Evolutionary conservation across 805 yeast genomes (phyloP), one percentile per base, ranked within the genome.

Genomic region (Schwanniomyces vanrijiae): DNA sequence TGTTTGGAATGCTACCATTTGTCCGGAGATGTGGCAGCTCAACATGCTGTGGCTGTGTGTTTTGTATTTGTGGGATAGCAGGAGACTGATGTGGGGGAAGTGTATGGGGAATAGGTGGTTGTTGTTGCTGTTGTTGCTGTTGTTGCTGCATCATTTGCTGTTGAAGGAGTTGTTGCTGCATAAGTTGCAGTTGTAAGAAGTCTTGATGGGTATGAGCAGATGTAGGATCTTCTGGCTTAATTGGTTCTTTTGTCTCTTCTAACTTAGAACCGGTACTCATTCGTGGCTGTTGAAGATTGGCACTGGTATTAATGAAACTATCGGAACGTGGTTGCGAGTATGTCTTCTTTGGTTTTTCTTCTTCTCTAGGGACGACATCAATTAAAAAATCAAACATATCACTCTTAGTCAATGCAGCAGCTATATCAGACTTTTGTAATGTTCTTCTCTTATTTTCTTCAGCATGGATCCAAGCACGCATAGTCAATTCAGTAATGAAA

Each of bases 391-490:
- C 99, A 75, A 92, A 95, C 96, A 94, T 92, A 64, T 94, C 99
- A 34, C 91, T 82, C 63, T 90, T 90, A 54, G 90, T 94, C 47
- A 95, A 73, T 1, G 99, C 99, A 14, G 94, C 94, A 2, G 97
- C 96, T 52, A 94, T 90, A 62, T 94, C 99, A 1, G 90, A 83
- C 60, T 90, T 88, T 65, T 94, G 99, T 49, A 94, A 71, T 4
- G 99, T 94, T 50, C 99, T 73, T 55, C 99, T 80, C 63, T 94
- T 94, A 70, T 89, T 89, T 60, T 90, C 97, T 66, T 94, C 98
- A 2, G 98, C 97, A 59, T 91, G 97, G 51, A 94, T 90, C 99
- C 99, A 94, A 6, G 99, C 97, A 48, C 99, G 77, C 97, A 94
- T 91, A 11, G 99, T 91, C 46, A 94, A 73, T 65, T 94, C 99